phyloP scores from a whole-genome alignment of 2,329 filamentous ascomycete species.

The Raffaelea ambrosiae region DNA sequence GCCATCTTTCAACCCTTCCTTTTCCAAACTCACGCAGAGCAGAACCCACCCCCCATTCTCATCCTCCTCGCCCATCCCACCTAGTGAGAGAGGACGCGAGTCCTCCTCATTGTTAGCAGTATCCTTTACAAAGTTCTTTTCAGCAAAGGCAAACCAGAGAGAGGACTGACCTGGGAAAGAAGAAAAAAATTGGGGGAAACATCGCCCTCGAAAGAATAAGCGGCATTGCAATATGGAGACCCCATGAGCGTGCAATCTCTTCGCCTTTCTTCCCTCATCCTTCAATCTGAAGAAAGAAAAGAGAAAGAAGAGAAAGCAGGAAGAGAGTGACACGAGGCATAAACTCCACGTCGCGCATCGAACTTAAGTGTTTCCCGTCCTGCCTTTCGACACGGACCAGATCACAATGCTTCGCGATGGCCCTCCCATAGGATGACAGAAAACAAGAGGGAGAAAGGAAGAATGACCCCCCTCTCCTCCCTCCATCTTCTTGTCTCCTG shows the following conservation, averaged over 20 bases:
- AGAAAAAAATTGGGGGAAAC: conserved; percentile 10
- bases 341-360: conserved; percentile 17
- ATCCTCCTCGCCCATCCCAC: background rate
- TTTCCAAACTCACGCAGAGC: no score
- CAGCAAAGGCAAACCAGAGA: background rate
- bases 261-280: background rate
- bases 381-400: background rate
- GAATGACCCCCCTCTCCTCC: background rate
- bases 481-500: conserved; percentile 8
- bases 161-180: conserved; percentile 6
- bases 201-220: conserved; percentile 18
- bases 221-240: conserved; percentile 17
- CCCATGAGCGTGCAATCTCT: background rate
- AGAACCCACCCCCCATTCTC: no score
- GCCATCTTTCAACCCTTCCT: no score
- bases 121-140: conserved; percentile 3
- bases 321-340: background rate
- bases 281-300: background rate
- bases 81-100: no score
- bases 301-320: background rate
- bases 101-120: conserved; percentile 9
- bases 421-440: conserved; percentile 14
- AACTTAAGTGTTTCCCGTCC: conserved; percentile 14
- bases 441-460: background rate
- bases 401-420: conserved; percentile 17